Percentiles rank a stretch among this genome's conserved stretches.
phyloP scores from a whole-genome alignment of 371 early-diverging fungal genomes.

The Haplosporangium sp. region DNA sequence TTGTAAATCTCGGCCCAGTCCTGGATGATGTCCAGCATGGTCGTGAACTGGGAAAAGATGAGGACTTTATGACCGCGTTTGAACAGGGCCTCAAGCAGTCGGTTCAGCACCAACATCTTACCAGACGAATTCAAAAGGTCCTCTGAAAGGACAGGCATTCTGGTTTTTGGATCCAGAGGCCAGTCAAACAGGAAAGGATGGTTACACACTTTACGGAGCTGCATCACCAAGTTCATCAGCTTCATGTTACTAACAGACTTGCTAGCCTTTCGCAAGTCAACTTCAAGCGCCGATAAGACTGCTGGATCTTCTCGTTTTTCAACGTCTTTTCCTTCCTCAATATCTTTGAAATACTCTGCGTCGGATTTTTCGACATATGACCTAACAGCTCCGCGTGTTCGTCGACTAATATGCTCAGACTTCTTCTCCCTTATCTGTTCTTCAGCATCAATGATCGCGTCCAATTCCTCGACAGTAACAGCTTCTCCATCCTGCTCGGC shows the following conservation, averaged over 20 bases:
- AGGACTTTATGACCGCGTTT: slow-evolving; percentile 88
- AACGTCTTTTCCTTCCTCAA: slow-evolving; percentile 19
- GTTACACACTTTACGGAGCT: slow-evolving; percentile 95
- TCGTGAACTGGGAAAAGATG: slow-evolving; percentile 95
- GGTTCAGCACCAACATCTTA: slow-evolving; percentile 90
- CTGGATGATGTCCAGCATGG: slow-evolving; percentile 92
- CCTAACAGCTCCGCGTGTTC: slow-evolving; percentile 22
- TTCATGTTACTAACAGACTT: slow-evolving; percentile 68
- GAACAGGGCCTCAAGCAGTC: slow-evolving; percentile 83
- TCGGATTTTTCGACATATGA: slow-evolving; percentile 38
- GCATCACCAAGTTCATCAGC: slow-evolving; percentile 90
- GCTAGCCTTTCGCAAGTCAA: slow-evolving; percentile 52
- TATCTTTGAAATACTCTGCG: slow-evolving; percentile 24
- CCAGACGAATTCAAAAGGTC: slow-evolving; percentile 78
- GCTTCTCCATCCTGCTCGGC: slow-evolving; percentile 37
- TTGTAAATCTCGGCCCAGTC: slow-evolving; percentile 86
- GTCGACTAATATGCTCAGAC: not conserved
- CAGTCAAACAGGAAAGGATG: slow-evolving; percentile 95
- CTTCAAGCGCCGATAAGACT: slow-evolving; percentile 26
- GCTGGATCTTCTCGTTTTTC: slow-evolving; percentile 6
- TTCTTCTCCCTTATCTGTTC: slow-evolving; percentile 16
- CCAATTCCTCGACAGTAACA: slow-evolving; percentile 16
- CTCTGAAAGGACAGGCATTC: slow-evolving; percentile 64
- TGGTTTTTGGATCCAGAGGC: slow-evolving; percentile 70
- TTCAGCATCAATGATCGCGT: slow-evolving; percentile 23